These are phyloP conservation scores for Angophora floribunda DNA, from an alignment of 345 rosid genomes.

Conservation along the genomic window DNA sequence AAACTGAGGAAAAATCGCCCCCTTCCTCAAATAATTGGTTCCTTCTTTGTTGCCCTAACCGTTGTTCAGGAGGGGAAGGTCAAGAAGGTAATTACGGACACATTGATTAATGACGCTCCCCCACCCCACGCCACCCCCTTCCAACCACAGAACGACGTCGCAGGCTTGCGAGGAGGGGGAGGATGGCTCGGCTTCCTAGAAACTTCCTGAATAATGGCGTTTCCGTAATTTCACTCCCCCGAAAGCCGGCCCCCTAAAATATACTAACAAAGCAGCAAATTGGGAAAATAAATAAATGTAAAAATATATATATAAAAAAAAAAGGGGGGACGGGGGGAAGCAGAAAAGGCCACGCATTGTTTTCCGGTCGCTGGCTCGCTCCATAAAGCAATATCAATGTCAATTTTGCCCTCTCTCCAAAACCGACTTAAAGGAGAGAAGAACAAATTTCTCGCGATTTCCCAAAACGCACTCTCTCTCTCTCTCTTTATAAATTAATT, in stretches of 20 bases:
- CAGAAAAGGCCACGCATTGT: background rate
- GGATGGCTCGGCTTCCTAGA: too few relatives aligned
- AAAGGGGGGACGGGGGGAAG: background rate
- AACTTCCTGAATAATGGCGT: background rate
- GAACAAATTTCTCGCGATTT: background rate
- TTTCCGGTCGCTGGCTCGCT: background rate
- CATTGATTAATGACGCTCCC: background rate
- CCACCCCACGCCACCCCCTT: background rate
- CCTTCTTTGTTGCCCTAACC: background rate
- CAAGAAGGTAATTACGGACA: background rate
- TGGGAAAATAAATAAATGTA: background rate
- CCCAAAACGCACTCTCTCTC: background rate
- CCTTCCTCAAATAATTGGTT: background rate
- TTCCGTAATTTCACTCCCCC: background rate
- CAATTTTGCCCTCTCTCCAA: background rate
- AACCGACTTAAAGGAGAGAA: background rate
- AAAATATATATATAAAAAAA: too few relatives aligned
- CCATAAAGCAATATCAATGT: background rate
- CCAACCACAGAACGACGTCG: background rate
- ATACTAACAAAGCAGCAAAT: background rate
- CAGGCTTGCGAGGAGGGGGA: background rate
- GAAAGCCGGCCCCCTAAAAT: background rate
- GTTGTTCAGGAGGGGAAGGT: background rate
- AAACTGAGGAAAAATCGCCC: background rate
- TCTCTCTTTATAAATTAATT: background rate